Base-by-base conservation (phyloP, 176 grass and related monocot genomes). In the Avena sativa region DNA sequence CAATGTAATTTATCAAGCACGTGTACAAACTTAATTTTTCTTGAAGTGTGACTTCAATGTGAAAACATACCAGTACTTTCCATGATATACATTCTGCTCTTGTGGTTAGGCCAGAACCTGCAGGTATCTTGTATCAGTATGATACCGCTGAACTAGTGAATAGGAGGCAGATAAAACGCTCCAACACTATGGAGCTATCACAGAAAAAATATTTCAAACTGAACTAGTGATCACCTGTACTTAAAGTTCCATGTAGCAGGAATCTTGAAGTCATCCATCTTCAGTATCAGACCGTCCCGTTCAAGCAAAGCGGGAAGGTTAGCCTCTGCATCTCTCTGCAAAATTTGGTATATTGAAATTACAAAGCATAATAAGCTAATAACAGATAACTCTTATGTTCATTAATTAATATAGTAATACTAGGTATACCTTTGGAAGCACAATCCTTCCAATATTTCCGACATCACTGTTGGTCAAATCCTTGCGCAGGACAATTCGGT, bases 91-190 rank as follows among this genome's bases (percentile, higher is more conserved):
- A 94, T 97, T 74, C 94, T 94, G 78, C 94, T 96, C 80, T 83
- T 94, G 84, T 96, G 96, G 61, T 98, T 98, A 78, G 93, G 94
- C 97, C 97, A 98, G 80, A 87, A 98, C 87, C 97, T 98, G 87
- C 66, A 71, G 48, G 53, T 58, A 38, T 67, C 44, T 75, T 8
- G 13, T 40, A 88, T 91, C 58, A 88, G 76, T 55, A 23, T 49
- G 21, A 61, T 81, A 61, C 14, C 17, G 53, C 50, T 61, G 7
- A 84, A 34, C 20, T 78, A 40, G n/a, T 32, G 6, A 56, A 34
- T 9, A 72, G 52, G 0, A 81, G 15, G 50, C 8, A 68, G 76
- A 46, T 82, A 86, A 62, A 62, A 85, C 50, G 26, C 14, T 79
- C 32, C 40, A 6, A 78, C 32, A 44, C 14, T 57, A 47, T 26